Evolutionary conservation across 2,329 filamentous ascomycete species (phyloP).

Genomic region (Ophiocordyceps unilateralis): DNA sequence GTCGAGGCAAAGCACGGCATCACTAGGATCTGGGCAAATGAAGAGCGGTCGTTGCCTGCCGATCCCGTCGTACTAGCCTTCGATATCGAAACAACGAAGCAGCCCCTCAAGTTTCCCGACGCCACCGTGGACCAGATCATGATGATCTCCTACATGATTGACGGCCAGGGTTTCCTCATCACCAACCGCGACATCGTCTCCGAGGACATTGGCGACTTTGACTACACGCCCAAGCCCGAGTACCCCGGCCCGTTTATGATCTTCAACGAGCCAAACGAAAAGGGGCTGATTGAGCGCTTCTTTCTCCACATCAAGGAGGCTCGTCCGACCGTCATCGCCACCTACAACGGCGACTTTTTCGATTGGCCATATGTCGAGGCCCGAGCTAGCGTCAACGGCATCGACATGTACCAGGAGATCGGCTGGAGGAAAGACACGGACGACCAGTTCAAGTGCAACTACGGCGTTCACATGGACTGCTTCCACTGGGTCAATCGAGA

Average conservation of each 20-base stretch:
- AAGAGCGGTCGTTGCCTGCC: constrained; percentile 74
- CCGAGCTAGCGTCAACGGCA: constrained; percentile 79
- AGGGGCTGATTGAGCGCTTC: constrained; percentile 73
- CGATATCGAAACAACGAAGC: constrained; percentile 95
- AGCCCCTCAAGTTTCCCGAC: constrained; percentile 92
- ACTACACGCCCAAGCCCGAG: constrained; percentile 94
- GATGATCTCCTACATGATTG: constrained; percentile 99
- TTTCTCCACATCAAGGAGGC: constrained; percentile 93
- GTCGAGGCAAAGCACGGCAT: constrained; percentile 87
- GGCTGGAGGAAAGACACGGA: constrained; percentile 91
- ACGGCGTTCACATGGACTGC: constrained; percentile 97
- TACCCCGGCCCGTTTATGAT: constrained; percentile 93
- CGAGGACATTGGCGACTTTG: constrained; percentile 92
- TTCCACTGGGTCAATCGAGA: constrained; percentile 99
- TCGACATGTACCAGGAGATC: constrained; percentile 98
- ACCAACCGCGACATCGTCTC: constrained; percentile 96
- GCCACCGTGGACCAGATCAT: constrained; percentile 90
- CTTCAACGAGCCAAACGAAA: constrained; percentile 95
- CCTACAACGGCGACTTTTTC: constrained; percentile 99
- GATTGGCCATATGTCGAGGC: constrained; percentile 99
- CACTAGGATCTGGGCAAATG: constrained; percentile 67
- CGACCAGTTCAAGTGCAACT: constrained; percentile 89
- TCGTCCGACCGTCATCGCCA: constrained; percentile 88
- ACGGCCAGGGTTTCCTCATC: constrained; percentile 92
- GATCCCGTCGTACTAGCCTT: constrained; percentile 98